Conservation (phyloP, 805 yeast genomes). For the Candida coquimbonensis region DNA sequence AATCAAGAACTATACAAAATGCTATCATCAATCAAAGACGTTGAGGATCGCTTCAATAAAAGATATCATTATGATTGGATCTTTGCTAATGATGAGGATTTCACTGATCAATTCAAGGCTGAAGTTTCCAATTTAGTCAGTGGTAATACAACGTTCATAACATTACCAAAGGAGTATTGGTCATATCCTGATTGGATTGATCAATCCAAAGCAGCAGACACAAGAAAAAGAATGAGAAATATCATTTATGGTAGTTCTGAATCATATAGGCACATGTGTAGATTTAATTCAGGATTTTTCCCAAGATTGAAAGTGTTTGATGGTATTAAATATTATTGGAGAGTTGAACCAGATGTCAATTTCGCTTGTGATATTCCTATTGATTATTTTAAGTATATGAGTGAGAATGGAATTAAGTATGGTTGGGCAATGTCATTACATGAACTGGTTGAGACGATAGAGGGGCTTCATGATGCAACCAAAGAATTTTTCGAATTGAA, state of each 20-base stretch:
- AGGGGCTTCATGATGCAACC: conserved; percentile 71
- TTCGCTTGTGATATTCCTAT: conserved; percentile 78
- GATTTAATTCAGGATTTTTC: conserved; percentile 87
- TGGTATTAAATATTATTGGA: conserved; percentile 89
- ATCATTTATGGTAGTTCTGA: conserved; percentile 61
- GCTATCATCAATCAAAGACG: conserved; percentile 50
- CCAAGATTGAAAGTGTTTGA: conserved; percentile 67
- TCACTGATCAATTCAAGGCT: conserved; percentile 71
- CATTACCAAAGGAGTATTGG: conserved; percentile 81
- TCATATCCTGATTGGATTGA: conserved; percentile 81
- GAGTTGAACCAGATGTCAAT: conserved; percentile 84
- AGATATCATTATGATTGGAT: conserved; percentile 90
- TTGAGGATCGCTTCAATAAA: conserved; percentile 67
- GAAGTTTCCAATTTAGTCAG: conserved; percentile 64
- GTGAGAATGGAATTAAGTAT: conserved; percentile 65
- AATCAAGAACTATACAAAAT: conserved; percentile 55
- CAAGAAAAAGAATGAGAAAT: conserved; percentile 87
- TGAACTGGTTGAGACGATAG: conserved; percentile 66
- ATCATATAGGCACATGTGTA: conserved; percentile 85
- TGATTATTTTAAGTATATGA: conserved; percentile 78
- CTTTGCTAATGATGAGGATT: conserved; percentile 82
- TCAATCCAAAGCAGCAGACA: conserved; percentile 53
- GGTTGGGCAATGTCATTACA: conserved; percentile 75
- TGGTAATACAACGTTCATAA: conserved; percentile 72
- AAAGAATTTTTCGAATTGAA: conserved; percentile 46